Conservation (phyloP, 306 rosid species). For the Crotalaria pallida region DNA sequence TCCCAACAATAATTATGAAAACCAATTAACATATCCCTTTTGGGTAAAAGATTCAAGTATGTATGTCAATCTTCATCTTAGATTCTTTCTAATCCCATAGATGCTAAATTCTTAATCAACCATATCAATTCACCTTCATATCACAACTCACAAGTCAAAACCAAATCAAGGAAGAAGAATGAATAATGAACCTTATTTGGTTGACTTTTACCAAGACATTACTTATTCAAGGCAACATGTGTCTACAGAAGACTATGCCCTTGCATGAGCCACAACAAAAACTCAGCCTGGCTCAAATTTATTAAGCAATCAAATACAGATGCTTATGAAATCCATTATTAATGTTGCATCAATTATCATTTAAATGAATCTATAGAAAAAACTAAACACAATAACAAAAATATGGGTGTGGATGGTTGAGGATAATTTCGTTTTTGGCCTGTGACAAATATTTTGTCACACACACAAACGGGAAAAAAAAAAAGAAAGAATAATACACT, state of each 20-base stretch:
- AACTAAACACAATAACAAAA: not conserved
- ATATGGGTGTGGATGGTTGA: not conserved
- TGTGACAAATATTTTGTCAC: too few relatives aligned
- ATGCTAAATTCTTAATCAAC: not conserved
- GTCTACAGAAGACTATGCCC: not conserved
- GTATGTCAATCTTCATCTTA: slow-evolving; percentile 13
- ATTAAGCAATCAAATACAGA: not conserved
- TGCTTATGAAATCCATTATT: not conserved
- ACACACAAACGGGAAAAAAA: too few relatives aligned
- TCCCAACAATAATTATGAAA: not conserved
- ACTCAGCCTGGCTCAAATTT: not conserved
- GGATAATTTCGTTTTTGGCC: not conserved
- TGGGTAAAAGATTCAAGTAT: not conserved
- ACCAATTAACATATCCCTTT: not conserved
- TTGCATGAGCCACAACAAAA: not conserved
- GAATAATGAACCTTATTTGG: not conserved
- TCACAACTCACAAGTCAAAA: not conserved
- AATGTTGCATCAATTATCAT: not conserved
- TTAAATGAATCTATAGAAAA: not conserved
- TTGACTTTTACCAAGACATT: not conserved
- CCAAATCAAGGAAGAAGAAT: not conserved
- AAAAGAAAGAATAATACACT: slow-evolving; percentile 19
- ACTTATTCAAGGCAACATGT: not conserved
- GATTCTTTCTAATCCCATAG: not conserved
- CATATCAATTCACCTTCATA: not conserved